A percentile compares a stretch with the other conserved stretches of the same genome.
Conservation (phyloP, 495 filamentous ascomycete genomes). For the Xylaria palmicola region DNA sequence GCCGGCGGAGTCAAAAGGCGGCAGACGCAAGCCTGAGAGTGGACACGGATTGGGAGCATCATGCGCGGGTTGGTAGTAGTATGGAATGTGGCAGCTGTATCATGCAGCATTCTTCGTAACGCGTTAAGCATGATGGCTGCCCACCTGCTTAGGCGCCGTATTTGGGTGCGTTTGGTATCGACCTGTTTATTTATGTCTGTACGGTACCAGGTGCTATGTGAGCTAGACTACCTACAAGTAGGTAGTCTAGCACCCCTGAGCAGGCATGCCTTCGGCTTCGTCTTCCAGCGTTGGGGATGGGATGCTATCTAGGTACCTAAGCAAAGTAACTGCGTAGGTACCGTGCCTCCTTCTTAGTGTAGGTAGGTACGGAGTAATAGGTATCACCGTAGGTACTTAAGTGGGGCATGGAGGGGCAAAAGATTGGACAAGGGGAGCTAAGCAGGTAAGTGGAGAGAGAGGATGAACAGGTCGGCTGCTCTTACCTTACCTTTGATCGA, state of each 20-base stretch:
- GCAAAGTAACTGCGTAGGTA: too few species aligned
- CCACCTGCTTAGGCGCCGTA: neutral
- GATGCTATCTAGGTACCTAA: neutral
- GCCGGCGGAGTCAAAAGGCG: neutral
- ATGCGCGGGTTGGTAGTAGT: neutral
- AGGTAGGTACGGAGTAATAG: too few species aligned
- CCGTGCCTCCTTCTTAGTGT: too few species aligned
- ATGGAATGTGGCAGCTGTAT: slow-evolving; percentile 3
- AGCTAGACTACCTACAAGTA: too few species aligned
- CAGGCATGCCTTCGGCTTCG: too few species aligned
- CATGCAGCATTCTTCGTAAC: neutral
- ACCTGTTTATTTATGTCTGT: too few species aligned
- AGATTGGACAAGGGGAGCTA: slow-evolving; percentile 4
- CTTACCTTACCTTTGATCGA: neutral
- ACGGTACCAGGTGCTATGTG: too few species aligned
- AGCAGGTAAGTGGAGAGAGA: too few species aligned
- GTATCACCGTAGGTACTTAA: too few species aligned
- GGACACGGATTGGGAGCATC: neutral
- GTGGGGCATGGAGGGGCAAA: slow-evolving; percentile 4
- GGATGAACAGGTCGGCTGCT: neutral
- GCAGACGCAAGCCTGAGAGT: neutral
- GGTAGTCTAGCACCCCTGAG: too few species aligned
- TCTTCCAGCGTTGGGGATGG: too few species aligned
- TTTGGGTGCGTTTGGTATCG: neutral
- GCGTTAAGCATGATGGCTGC: neutral